Conservation (phyloP, 108 stramenopile species). For the Fragilariopsis cylindrus region DNA sequence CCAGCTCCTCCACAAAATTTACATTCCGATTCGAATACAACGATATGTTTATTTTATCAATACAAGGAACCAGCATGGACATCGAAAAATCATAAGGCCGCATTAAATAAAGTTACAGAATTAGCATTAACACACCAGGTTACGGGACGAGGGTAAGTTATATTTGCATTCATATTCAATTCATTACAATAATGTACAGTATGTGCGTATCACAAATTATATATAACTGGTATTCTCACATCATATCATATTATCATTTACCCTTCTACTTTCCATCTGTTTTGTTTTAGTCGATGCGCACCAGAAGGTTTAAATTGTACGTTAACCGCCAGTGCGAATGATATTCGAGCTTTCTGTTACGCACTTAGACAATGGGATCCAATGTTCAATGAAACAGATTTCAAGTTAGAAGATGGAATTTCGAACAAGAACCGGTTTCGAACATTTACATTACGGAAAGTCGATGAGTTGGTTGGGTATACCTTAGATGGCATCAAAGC, state of each 20-base stretch:
- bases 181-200: no score
- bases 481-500: constrained; percentile 76
- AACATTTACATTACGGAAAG: constrained; percentile 71
- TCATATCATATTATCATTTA: constrained; percentile 48
- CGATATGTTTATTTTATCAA: constrained; percentile 88
- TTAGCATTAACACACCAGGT: constrained; percentile 45
- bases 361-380: constrained; percentile 57
- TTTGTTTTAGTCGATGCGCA: constrained; percentile 50
- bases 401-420: constrained; percentile 79
- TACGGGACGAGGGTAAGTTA: constrained; percentile 68
- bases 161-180: constrained; percentile 48
- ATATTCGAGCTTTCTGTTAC: constrained; percentile 61
- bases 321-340: constrained; percentile 56
- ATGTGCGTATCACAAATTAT: no score
- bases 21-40: constrained; percentile 16
- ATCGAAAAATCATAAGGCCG: constrained; percentile 50
- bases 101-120: constrained; percentile 56
- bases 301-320: constrained; percentile 92
- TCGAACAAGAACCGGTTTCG: constrained; percentile 69
- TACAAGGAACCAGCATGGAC: constrained; percentile 87
- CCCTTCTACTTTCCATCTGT: constrained; percentile 10
- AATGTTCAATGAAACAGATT: constrained; percentile 75
- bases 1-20: constrained; percentile 3
- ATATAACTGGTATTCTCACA: no score
- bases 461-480: constrained; percentile 86